Evolutionary conservation across 2,329 filamentous ascomycete genomes (phyloP), one percentile per base, ranked within the genome.

Genomic region (Xylaria sp.): DNA sequence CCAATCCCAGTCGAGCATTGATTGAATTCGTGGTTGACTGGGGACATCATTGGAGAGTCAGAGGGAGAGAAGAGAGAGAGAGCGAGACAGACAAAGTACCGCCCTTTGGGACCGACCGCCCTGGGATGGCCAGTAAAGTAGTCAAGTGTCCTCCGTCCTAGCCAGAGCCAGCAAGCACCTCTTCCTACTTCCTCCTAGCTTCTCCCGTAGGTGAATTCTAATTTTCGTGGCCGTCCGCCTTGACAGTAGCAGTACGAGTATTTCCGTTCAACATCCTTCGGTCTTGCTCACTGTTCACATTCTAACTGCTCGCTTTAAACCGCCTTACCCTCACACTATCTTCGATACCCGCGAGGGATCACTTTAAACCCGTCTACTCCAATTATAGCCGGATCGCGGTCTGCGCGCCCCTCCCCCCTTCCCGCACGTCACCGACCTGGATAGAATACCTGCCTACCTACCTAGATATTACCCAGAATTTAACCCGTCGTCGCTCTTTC

Each of bases 351-450:
- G 9, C 9, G 55, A 58, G n/a, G 46, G 55, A 52, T 61, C 61
- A 55, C 47, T 16, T 49, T 60, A 52, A 63, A 60, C 60, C 60
- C 58, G 50, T 51, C 48, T 59, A 49, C 53, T 53, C 55, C 58
- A 53, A 54, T 35, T 57, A 30, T 30, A 59, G 58, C 60, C 60
- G 58, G 60, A 50, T 55, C 54, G 51, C 37, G 52, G 60, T 60
- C 57, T 59, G 58, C 47, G 56, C 51, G 50, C 30, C 42, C 46
- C 10, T 57, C 54, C 52, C 54, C 39, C 44, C 34, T 35, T 30
- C 59, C 19, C 52, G 51, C 37, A 34, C 39, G 23, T 55, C 19
- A 34, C 9, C n/a, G 42, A 52, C 51, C 18, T 10, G 55, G 57
- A 52, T 49, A 11, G 42, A 16, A 16, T 16, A 16, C 16, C 16